Conservation (phyloP, 2,329 filamentous ascomycete genomes). For the Xylaria sp. region DNA sequence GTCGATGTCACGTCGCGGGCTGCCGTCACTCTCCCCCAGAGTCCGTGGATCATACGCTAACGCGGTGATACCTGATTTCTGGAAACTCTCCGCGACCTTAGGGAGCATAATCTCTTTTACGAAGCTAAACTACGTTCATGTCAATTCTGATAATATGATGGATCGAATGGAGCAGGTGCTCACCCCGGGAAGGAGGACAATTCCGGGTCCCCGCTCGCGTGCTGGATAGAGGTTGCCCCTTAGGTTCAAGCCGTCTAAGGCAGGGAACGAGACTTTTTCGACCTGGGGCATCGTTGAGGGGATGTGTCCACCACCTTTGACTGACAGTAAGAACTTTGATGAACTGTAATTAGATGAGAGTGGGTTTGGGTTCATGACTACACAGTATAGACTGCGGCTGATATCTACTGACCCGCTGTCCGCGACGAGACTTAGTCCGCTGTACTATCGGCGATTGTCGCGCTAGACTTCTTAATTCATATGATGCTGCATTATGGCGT, state of each 20-base stretch:
- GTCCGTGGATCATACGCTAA: constrained; percentile 3
- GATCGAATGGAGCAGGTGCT: too few species aligned
- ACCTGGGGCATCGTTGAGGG: neutral
- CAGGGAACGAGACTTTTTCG: neutral
- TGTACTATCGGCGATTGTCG: neutral
- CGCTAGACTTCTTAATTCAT: neutral
- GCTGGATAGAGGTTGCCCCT: neutral
- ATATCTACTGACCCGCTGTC: neutral
- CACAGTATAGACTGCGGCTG: neutral
- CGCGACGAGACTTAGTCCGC: neutral
- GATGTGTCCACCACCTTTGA: too few species aligned
- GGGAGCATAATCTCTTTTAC: neutral
- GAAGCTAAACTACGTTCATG: neutral
- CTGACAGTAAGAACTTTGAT: neutral
- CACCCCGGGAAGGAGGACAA: neutral
- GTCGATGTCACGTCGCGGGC: constrained; percentile 5
- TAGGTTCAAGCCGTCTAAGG: neutral
- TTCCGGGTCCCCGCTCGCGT: neutral
- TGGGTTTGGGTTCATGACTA: neutral
- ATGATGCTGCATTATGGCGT: neutral
- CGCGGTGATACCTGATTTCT: neutral
- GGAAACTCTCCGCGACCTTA: neutral
- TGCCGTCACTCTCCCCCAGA: neutral
- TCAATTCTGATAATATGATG: too few species aligned
- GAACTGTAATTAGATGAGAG: neutral